phyloP scores from a whole-genome alignment of 2,329 filamentous ascomycete genomes.

The Calonectria hongkongensis region DNA sequence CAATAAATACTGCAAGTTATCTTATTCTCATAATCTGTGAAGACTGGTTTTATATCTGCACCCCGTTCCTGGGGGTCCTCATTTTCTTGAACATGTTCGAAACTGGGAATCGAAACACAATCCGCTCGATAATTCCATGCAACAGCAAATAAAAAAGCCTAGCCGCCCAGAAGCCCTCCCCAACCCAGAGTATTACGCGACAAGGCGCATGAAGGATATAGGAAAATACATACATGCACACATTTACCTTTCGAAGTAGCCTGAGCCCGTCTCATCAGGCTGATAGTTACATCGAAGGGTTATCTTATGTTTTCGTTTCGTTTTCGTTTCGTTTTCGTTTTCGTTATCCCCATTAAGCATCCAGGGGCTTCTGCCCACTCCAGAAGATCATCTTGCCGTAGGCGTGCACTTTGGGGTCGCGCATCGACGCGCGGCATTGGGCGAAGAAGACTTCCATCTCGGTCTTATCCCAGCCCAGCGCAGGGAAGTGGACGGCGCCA shows the following conservation, averaged over 20 bases:
- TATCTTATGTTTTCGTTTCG: neutral
- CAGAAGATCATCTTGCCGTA: slow-evolving; percentile 66
- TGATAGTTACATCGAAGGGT: neutral
- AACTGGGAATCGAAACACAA: slow-evolving; percentile 10
- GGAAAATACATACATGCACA: neutral
- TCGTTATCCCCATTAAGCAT: slow-evolving; percentile 25
- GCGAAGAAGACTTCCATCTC: slow-evolving; percentile 60
- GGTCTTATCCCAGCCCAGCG: slow-evolving; percentile 60
- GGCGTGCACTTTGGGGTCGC: slow-evolving; percentile 57
- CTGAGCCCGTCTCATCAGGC: neutral
- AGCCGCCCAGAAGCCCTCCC: neutral
- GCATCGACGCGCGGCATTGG: slow-evolving; percentile 56
- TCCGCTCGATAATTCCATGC: slow-evolving; percentile 24
- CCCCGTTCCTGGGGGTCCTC: neutral
- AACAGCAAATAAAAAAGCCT: neutral
- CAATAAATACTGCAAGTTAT: slow-evolving; percentile 43
- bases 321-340: neutral
- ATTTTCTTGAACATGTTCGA: neutral
- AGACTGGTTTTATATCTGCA: slow-evolving; percentile 5
- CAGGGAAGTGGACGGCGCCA: slow-evolving; percentile 62
- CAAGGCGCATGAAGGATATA: neutral
- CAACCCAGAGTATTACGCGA: neutral
- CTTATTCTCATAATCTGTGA: slow-evolving; percentile 45
- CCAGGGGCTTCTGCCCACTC: slow-evolving; percentile 63
- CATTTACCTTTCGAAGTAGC: too few relatives aligned